Conservation (phyloP, 352 stramenopile species). For the Pythium monospermum region DNA sequence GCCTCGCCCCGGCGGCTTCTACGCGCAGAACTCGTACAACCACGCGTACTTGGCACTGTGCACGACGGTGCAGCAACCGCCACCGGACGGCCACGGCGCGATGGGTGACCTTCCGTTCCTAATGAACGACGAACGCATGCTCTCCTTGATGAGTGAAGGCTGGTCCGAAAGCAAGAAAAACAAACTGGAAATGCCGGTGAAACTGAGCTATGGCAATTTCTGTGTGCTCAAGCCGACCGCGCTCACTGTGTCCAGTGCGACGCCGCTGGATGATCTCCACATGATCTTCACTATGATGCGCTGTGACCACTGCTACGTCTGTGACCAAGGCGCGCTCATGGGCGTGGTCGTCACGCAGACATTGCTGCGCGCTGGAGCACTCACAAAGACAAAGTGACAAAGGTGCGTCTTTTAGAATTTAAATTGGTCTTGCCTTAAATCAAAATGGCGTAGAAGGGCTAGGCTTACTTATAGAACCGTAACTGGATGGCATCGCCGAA, state of each 20-base stretch:
- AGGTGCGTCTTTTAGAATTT: too few species aligned
- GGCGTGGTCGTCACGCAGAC: constrained; percentile 82
- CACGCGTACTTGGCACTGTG: constrained; percentile 64
- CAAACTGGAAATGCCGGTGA: constrained; percentile 48
- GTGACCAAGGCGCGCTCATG: constrained; percentile 72
- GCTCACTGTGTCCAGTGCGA: constrained; percentile 78
- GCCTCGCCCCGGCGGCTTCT: constrained; percentile 42
- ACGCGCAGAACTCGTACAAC: constrained; percentile 56
- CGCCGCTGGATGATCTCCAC: constrained; percentile 79
- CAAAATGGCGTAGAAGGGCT: too few species aligned
- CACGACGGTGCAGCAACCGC: constrained; percentile 19
- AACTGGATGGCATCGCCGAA: constrained; percentile 57
- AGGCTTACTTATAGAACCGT: constrained; percentile 41
- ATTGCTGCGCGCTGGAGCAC: constrained; percentile 41
- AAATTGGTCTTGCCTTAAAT: too few species aligned
- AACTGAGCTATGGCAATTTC: constrained; percentile 58
- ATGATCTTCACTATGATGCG: constrained; percentile 91
- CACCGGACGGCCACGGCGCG: constrained; percentile 3
- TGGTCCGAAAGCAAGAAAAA: constrained; percentile 60
- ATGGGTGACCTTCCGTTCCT: constrained; percentile 52
- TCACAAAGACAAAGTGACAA: neutral
- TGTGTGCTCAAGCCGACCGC: constrained; percentile 73
- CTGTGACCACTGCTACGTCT: constrained; percentile 86
- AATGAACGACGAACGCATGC: constrained; percentile 81
- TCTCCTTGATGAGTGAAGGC: constrained; percentile 62